Percentiles rank a stretch among this genome's conserved stretches.
phyloP scores from a whole-genome alignment of 768 basidiomycete genomes.

The Xerocomus potaroensis region DNA sequence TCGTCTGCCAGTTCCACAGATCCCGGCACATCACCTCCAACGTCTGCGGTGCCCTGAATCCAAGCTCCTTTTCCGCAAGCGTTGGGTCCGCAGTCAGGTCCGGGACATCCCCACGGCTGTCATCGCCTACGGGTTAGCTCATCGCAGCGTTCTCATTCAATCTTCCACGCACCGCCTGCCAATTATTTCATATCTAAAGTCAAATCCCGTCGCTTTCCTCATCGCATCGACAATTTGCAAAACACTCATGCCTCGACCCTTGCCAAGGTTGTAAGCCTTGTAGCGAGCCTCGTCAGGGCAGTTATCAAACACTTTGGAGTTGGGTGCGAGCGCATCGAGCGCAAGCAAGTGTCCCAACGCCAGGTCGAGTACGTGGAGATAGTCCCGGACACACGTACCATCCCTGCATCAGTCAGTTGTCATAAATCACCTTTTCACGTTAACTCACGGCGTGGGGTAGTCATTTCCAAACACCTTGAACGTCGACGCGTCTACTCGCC shows the following conservation, averaged over 20 bases:
- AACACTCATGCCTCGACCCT: conserved; percentile 88
- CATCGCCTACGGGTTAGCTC: conserved; percentile 7
- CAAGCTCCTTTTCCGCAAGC: conserved; percentile 88
- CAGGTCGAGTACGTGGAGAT: conserved; percentile 89
- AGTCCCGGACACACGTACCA: conserved; percentile 97
- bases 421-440: neutral
- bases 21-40: conserved; percentile 94
- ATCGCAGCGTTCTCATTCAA: neutral
- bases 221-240: conserved; percentile 94
- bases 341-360: conserved; percentile 93
- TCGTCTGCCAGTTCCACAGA: conserved; percentile 99
- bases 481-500: conserved; percentile 66
- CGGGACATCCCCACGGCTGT: conserved; percentile 89
- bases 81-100: conserved; percentile 92
- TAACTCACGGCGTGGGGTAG: conserved; percentile 83
- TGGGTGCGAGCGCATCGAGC: conserved; percentile 69
- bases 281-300: conserved; percentile 53
- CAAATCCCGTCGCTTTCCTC: conserved; percentile 83
- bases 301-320: conserved; percentile 55
- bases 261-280: conserved; percentile 97
- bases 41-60: conserved; percentile 77
- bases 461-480: conserved; percentile 93
- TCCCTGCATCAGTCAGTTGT: conserved; percentile 47
- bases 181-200: conserved; percentile 86
- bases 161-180: conserved; percentile 74